A percentile compares a stretch with the other conserved stretches of the same genome.
These are phyloP conservation scores for Xylaria sp. DNA, from an alignment of 2,329 filamentous ascomycete species.

Conservation along the genomic window DNA sequence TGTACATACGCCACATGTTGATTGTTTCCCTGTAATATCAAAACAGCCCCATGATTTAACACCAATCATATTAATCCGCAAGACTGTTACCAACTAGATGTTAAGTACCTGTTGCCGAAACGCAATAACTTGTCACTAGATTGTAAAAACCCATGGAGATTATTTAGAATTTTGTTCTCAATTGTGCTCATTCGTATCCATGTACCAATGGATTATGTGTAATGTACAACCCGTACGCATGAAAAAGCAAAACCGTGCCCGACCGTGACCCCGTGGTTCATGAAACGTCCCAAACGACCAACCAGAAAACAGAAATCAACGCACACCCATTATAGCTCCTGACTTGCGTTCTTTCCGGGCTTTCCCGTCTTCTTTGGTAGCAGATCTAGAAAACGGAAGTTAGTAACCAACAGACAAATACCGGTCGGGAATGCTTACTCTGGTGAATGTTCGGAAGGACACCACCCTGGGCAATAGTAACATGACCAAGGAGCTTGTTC, in stretches of 20 bases:
- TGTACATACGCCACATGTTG: too few species aligned
- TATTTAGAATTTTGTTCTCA: conserved; percentile 53
- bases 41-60: too few species aligned
- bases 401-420: conserved; percentile 13
- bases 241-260: conserved; percentile 74
- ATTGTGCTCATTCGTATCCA: conserved; percentile 71
- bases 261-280: conserved; percentile 83
- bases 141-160: too few species aligned
- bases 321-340: conserved; percentile 82
- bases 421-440: conserved; percentile 71
- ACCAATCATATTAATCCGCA: too few species aligned
- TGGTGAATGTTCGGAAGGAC: conserved; percentile 97
- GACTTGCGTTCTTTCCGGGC: conserved; percentile 89
- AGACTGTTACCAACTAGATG: not conserved
- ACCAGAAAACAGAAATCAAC: conserved; percentile 68
- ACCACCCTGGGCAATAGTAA: conserved; percentile 97
- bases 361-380: conserved; percentile 99
- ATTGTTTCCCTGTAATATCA: too few species aligned
- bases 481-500: conserved; percentile 97
- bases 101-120: too few species aligned
- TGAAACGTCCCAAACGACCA: conserved; percentile 75
- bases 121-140: too few species aligned
- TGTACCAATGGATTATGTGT: conserved; percentile 72
- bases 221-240: conserved; percentile 75
- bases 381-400: conserved; percentile 72